Percentiles rank a stretch among this genome's conserved stretches.
These are phyloP conservation scores for Taphrina wiesneri DNA, from an alignment of 1,139 yeast species.

Conservation along the genomic window DNA sequence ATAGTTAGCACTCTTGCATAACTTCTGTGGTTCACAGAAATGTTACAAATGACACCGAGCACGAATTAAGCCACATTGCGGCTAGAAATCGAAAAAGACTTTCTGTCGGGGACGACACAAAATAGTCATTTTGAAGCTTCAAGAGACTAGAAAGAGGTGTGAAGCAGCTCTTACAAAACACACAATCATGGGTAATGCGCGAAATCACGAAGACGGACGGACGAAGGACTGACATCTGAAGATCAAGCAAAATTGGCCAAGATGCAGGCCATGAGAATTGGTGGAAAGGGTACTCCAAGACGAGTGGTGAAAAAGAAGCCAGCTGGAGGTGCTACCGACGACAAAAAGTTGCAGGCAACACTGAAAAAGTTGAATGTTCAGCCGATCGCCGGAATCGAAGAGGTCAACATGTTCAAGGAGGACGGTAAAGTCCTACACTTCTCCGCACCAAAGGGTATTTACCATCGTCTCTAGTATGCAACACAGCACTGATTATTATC, in stretches of 20 bases:
- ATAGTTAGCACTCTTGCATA: not conserved
- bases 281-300: conserved; percentile 56
- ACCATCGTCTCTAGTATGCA: not conserved
- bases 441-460: conserved; percentile 49
- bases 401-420: conserved; percentile 96
- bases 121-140: not conserved
- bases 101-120: conserved; percentile 16
- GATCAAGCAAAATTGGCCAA: conserved; percentile 46
- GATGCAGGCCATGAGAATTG: conserved; percentile 49
- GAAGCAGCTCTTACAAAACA: not conserved
- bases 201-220: not conserved
- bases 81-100: conserved; percentile 10
- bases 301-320: conserved; percentile 79
- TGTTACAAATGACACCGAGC: not conserved
- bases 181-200: conserved; percentile 6
- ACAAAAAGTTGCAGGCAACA: conserved; percentile 86
- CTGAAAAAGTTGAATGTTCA: conserved; percentile 87
- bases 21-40: not conserved
- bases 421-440: conserved; percentile 96
- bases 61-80: not conserved
- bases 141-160: not conserved
- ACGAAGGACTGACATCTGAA: conserved; percentile 2
- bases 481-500: conserved; percentile 42
- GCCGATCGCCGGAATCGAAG: conserved; percentile 85
- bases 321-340: conserved; percentile 67